phyloP scores from a whole-genome alignment of 176 grass and related monocot species.

The Aegilops sharonensis region DNA sequence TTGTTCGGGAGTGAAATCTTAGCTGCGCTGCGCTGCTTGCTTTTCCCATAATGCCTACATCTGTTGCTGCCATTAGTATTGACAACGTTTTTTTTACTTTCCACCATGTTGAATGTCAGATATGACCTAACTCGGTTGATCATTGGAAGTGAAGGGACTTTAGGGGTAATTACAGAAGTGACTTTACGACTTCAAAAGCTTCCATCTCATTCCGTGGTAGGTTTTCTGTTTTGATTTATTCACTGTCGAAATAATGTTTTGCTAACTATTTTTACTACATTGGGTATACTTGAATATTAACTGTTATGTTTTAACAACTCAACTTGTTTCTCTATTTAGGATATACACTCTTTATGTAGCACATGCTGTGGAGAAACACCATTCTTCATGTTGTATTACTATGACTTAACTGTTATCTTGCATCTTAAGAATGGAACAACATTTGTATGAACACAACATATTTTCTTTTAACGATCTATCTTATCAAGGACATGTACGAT shows the following conservation, averaged over 20 bases:
- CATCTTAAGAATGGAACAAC: background rate
- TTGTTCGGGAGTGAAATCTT: background rate
- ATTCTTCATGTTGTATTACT: too few species aligned
- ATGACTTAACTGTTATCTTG: background rate
- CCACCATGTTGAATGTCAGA: slow-evolving; percentile 41
- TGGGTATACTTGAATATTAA: background rate
- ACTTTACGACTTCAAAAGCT: slow-evolving; percentile 93
- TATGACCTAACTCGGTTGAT: slow-evolving; percentile 92
- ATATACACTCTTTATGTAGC: background rate
- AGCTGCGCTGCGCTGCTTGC: slow-evolving; percentile 4
- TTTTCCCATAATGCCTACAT: slow-evolving; percentile 15
- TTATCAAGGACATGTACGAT: background rate
- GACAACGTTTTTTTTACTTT: background rate
- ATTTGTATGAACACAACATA: background rate
- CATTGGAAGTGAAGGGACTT: slow-evolving; percentile 97
- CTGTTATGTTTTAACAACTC: background rate
- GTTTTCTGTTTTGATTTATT: slow-evolving; percentile 27
- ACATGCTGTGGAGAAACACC: background rate
- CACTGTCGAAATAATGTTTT: background rate
- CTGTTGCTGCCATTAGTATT: slow-evolving; percentile 4
- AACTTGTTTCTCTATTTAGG: background rate
- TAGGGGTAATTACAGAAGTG: slow-evolving; percentile 91
- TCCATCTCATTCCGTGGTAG: slow-evolving; percentile 89
- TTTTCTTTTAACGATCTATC: background rate
- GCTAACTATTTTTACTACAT: background rate